These are phyloP conservation scores for Hymenotorrendiella dingleyae DNA, from an alignment of 2,329 filamentous ascomycete genomes.

Conservation along the genomic window DNA sequence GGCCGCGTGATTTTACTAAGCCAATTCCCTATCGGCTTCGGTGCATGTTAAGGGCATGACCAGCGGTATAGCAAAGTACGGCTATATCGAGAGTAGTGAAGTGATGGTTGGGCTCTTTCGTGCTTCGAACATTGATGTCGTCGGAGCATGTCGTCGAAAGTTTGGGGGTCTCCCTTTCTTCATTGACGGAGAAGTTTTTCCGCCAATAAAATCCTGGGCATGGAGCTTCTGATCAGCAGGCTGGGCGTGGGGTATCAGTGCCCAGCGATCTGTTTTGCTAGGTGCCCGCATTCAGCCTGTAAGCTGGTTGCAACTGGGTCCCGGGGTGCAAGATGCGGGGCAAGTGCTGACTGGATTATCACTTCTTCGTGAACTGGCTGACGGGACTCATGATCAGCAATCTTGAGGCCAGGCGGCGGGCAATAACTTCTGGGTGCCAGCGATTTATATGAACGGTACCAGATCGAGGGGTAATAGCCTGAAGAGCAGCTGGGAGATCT, in stretches of 20 bases:
- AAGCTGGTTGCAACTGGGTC: not conserved
- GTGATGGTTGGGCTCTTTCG: not conserved
- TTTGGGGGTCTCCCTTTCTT: slow-evolving; percentile 9
- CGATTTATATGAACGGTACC: too few relatives aligned
- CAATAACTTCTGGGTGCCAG: too few relatives aligned
- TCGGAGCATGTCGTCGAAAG: slow-evolving; percentile 4
- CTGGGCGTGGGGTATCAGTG: slow-evolving; percentile 15
- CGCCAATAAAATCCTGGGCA: slow-evolving; percentile 10
- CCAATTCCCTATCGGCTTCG: slow-evolving; percentile 1
- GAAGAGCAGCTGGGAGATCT: not conserved
- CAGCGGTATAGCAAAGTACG: not conserved
- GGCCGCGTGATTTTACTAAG: too few relatives aligned
- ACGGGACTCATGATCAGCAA: slow-evolving; percentile 4
- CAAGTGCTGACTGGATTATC: not conserved
- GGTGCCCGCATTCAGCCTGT: slow-evolving; percentile 6
- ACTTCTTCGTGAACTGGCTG: too few relatives aligned
- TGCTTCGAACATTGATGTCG: not conserved
- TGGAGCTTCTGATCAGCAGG: slow-evolving; percentile 11
- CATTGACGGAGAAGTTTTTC: slow-evolving; percentile 14
- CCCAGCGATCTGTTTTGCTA: not conserved
- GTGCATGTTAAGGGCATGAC: not conserved
- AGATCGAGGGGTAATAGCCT: slow-evolving; percentile 2
- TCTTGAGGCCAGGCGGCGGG: too few relatives aligned
- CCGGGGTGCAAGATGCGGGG: slow-evolving; percentile 11
- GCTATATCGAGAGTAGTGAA: not conserved